Evolutionary conservation across 345 rosid genomes (phyloP), one percentile per base, ranked within the genome.

Genomic region (Passiflora organensis): DNA sequence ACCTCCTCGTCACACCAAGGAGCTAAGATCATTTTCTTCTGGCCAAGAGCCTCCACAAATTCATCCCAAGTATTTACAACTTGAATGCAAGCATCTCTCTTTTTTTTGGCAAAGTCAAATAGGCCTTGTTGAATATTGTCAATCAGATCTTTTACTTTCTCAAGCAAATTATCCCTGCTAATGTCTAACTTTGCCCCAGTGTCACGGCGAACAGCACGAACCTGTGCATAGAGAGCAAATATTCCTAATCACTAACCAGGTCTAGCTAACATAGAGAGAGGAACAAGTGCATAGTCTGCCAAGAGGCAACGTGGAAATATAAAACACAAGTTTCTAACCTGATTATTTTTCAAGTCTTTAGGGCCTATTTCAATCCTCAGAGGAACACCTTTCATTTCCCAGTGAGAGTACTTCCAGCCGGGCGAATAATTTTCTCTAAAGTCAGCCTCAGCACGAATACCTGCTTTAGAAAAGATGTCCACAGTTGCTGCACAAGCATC

Each of bases 1-100:
- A 86, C 98, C 95, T 86, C 91, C 62, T 88, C 96, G 51, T 89
- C 89, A 52, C 99, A 88, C 99, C 99, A 91, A 17, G 99, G 98
- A 70, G 99, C 96, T 63, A 91, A 76, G 68, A 91, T 84, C 83
- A 91, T 69, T 64, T 91, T 86, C 85, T 67, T 88, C 36, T 84
- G 75, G 55, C 72, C 69, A 12, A 91, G 85, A 61, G 94, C 96
- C 37, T 70, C 79, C 19, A 70, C 65, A 54, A 91, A 91, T 65
- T 86, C 95, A 48, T 86, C 95, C 99, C 96, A 88, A 21, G 91
- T 88, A 67, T 76, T 80, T 6, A 74, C 75, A 46, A 53, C 74
- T 77, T 81, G 56, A 60, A 93, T 55, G 63, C 94, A 93, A 18
- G 78, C 86, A 58, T 93, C 90, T 45, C 94, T 74, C 62, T 79